Percentiles rank a stretch among this genome's conserved stretches.
Conservation (phyloP, 805 yeast genomes). For the Pichia cabralensis region DNA sequence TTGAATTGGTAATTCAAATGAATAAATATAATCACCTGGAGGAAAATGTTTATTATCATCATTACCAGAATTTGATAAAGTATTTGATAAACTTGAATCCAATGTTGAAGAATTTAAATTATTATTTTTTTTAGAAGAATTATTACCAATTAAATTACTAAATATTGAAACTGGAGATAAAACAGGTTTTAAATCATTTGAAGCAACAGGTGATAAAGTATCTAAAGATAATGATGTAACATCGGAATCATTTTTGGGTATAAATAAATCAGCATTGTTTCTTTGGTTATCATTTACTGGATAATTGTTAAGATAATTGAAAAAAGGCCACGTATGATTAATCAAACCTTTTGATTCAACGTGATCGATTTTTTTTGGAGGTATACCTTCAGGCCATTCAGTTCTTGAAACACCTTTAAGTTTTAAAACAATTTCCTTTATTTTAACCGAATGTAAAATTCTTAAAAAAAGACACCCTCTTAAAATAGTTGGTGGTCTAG, state of each 20-base stretch:
- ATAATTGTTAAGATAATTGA: conserved; percentile 29
- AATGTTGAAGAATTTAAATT: not conserved
- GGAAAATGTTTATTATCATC: conserved; percentile 36
- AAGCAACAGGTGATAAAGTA: conserved; percentile 5
- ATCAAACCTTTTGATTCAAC: conserved; percentile 57
- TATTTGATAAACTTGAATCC: not conserved
- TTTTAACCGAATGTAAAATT: conserved; percentile 59
- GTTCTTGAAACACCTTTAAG: conserved; percentile 68
- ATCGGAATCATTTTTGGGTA: conserved; percentile 27
- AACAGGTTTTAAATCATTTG: conserved; percentile 1
- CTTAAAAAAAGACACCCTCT: conserved; percentile 72
- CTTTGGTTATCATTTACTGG: conserved; percentile 21
- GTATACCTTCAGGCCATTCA: conserved; percentile 98
- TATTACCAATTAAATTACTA: conserved; percentile 13
- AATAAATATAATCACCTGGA: conserved; percentile 88
- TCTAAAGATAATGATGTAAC: conserved; percentile 29
- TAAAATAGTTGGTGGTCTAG: conserved; percentile 66
- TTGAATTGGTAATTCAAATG: conserved; percentile 83
- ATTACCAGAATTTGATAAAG: not conserved
- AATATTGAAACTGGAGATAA: conserved; percentile 23
- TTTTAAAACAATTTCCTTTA: conserved; percentile 51
- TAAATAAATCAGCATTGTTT: conserved; percentile 40
- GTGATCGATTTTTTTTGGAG: conserved; percentile 68
- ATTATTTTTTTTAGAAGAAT: conserved; percentile 18
- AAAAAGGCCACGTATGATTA: conserved; percentile 89